phyloP scores from a whole-genome alignment of 2,329 filamentous ascomycete species.

The Talaromyces pinophilus region DNA sequence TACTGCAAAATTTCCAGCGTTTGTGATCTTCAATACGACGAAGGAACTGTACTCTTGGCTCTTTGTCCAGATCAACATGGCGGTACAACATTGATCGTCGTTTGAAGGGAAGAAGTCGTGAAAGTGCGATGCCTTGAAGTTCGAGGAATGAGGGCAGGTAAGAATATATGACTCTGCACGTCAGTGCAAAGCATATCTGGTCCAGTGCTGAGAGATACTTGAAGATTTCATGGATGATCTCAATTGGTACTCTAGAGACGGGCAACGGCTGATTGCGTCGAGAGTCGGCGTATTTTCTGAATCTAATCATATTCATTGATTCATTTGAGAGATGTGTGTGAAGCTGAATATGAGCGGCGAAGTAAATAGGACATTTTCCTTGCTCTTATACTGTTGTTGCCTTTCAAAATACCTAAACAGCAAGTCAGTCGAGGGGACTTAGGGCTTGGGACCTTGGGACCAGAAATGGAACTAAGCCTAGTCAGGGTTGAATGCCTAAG shows the following conservation, averaged over 20 bases:
- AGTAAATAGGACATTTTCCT: background rate
- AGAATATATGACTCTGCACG: background rate
- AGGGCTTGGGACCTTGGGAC: background rate
- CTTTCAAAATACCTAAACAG: background rate
- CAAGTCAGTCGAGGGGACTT: background rate
- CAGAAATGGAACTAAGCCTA: background rate
- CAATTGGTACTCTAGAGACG: background rate
- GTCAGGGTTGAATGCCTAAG: background rate
- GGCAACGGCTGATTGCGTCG: background rate
- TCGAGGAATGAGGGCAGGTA: background rate
- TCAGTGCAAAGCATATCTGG: background rate
- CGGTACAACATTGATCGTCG: background rate
- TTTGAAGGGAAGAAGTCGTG: background rate
- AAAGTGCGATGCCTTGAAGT: background rate
- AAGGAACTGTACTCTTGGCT: background rate
- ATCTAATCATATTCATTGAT: background rate
- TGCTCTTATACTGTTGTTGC: background rate
- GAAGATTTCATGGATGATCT: background rate
- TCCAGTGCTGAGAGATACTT: background rate
- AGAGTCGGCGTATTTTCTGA: background rate
- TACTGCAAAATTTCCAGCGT: background rate
- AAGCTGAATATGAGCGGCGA: background rate
- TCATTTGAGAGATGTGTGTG: background rate
- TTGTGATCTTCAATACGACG: background rate
- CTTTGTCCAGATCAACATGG: background rate